Conservation (phyloP, 2,329 filamentous ascomycete species). For the Alternaria sp. region DNA sequence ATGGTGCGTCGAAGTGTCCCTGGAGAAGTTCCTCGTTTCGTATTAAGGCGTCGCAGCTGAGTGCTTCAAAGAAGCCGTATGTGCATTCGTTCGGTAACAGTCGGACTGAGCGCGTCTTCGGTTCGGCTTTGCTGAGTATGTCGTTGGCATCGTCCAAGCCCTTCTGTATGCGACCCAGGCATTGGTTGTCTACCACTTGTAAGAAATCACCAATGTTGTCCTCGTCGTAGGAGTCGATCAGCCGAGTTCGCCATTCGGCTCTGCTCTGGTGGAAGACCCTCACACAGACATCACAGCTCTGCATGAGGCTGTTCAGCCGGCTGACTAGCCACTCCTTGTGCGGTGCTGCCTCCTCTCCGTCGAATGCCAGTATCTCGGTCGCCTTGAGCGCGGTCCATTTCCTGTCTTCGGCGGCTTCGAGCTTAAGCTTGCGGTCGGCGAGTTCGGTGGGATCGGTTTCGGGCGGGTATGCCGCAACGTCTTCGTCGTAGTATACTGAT, state of each 20-base stretch:
- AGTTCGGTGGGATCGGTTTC: slow-evolving; percentile 38
- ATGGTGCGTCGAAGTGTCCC: slow-evolving; percentile 79
- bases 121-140: slow-evolving; percentile 54
- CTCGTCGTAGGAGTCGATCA: slow-evolving; percentile 53
- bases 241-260: slow-evolving; percentile 47
- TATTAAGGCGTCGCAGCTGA: slow-evolving; percentile 84
- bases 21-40: slow-evolving; percentile 60
- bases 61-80: slow-evolving; percentile 83
- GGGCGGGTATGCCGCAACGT: slow-evolving; percentile 41
- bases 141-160: slow-evolving; percentile 52
- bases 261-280: slow-evolving; percentile 56
- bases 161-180: slow-evolving; percentile 51
- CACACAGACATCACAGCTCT: slow-evolving; percentile 58
- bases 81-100: slow-evolving; percentile 67
- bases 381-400: slow-evolving; percentile 52
- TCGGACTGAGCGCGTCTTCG: slow-evolving; percentile 58
- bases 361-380: slow-evolving; percentile 56
- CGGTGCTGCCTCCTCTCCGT: slow-evolving; percentile 54
- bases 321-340: slow-evolving; percentile 51
- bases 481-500: slow-evolving; percentile 54
- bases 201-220: slow-evolving; percentile 55
- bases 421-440: slow-evolving; percentile 37
- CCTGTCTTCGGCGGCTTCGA: slow-evolving; percentile 49
- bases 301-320: slow-evolving; percentile 52
- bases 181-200: slow-evolving; percentile 54